phyloP scores from a whole-genome alignment of 2,329 filamentous ascomycete species.

The Cladosporium halotolerans region DNA sequence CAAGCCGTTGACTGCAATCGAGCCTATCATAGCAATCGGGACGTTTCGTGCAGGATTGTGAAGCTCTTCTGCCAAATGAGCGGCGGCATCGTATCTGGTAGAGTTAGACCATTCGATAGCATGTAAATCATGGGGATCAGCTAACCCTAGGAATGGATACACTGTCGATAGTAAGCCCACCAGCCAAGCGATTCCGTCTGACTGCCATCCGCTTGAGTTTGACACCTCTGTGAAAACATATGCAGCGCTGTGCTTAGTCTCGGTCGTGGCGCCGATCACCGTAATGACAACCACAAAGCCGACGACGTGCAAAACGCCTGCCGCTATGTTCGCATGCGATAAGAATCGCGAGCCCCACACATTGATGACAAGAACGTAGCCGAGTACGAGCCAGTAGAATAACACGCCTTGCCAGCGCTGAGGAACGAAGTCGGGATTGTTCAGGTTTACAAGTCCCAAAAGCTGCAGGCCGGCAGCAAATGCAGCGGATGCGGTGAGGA shows the following conservation, averaged over 20 bases:
- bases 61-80: slow-evolving; percentile 31
- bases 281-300: slow-evolving; percentile 49
- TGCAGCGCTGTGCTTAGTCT: slow-evolving; percentile 33
- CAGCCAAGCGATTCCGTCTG: slow-evolving; percentile 38
- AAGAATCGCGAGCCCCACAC: slow-evolving; percentile 37
- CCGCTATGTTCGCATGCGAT: slow-evolving; percentile 42
- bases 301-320: slow-evolving; percentile 45
- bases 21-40: slow-evolving; percentile 21
- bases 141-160: slow-evolving; percentile 18
- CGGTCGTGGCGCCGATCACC: slow-evolving; percentile 28
- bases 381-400: slow-evolving; percentile 39
- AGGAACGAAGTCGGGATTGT: slow-evolving; percentile 20
- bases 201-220: slow-evolving; percentile 41
- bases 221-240: slow-evolving; percentile 37
- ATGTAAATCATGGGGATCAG: not conserved
- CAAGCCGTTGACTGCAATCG: slow-evolving; percentile 15
- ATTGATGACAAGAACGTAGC: slow-evolving; percentile 37
- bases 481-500: slow-evolving; percentile 15
- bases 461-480: slow-evolving; percentile 14
- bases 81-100: slow-evolving; percentile 31
- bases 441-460: slow-evolving; percentile 24
- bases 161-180: slow-evolving; percentile 34
- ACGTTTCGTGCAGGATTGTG: slow-evolving; percentile 20
- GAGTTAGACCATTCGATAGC: not conserved
- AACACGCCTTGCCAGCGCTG: slow-evolving; percentile 44